phyloP scores from a whole-genome alignment of 2,329 filamentous ascomycete genomes.

The Aspergillus terreus region DNA sequence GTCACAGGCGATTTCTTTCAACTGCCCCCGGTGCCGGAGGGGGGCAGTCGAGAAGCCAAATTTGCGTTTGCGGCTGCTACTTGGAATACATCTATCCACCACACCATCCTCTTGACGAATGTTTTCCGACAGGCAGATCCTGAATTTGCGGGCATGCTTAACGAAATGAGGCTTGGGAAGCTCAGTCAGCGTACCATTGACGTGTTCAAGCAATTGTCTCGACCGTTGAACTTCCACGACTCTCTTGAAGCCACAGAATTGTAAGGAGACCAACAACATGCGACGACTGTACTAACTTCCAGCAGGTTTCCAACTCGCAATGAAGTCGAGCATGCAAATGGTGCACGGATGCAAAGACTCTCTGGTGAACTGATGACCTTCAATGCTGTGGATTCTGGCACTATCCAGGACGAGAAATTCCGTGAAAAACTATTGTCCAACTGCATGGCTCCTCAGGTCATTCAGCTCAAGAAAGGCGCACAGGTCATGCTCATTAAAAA shows the following conservation, averaged over 20 bases:
- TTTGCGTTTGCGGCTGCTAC: constrained; percentile 92
- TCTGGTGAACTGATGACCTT: constrained; percentile 66
- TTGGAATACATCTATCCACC: constrained; percentile 88
- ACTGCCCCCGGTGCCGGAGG: constrained; percentile 84
- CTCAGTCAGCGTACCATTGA: constrained; percentile 72
- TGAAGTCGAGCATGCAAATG: constrained; percentile 87
- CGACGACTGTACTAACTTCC: constrained; percentile 17
- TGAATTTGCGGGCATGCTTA: constrained; percentile 89
- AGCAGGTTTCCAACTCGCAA: constrained; percentile 75
- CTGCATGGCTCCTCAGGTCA: constrained; percentile 83
- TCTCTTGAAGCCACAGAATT: constrained; percentile 80
- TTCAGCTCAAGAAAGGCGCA: constrained; percentile 83
- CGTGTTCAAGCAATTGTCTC: constrained; percentile 69
- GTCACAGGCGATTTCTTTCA: constrained; percentile 99
- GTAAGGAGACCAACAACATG: constrained; percentile 36
- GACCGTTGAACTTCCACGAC: constrained; percentile 70
- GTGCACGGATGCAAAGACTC: constrained; percentile 66
- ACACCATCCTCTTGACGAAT: constrained; percentile 91
- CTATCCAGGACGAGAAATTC: constrained; percentile 59
- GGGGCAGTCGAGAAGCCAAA: constrained; percentile 63
- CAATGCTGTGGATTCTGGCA: constrained; percentile 70
- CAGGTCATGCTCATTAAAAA: constrained; percentile 99
- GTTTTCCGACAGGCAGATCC: constrained; percentile 94
- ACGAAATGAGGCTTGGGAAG: constrained; percentile 90
- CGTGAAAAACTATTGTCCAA: constrained; percentile 77